A percentile compares a stretch with the other conserved stretches of the same genome.
phyloP scores from a whole-genome alignment of 805 yeast species.

The Sugiyamaella valdiviana region DNA sequence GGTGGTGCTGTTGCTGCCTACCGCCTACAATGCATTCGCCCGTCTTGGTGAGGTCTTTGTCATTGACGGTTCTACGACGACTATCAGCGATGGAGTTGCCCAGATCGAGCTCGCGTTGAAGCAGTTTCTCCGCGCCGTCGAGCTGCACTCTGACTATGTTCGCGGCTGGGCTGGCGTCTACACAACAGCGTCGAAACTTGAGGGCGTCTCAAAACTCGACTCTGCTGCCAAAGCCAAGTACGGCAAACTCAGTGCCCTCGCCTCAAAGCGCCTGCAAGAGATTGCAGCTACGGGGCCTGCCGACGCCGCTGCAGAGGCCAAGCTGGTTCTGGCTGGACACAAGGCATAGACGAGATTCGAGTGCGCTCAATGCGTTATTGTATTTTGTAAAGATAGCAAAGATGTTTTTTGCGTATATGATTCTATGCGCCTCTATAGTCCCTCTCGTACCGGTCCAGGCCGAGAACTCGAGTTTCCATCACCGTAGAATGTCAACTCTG shows the following conservation, averaged over 20 bases:
- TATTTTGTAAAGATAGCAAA: no score
- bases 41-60: conserved; percentile 50
- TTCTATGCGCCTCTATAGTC: no score
- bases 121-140: conserved; percentile 64
- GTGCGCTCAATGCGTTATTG: no score
- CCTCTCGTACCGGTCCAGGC: no score
- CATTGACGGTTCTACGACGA: conserved; percentile 10
- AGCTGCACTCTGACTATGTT: conserved; percentile 60
- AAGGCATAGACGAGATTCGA: not conserved
- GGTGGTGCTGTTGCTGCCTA: conserved; percentile 59
- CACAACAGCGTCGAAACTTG: conserved; percentile 32
- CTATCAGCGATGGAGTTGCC: conserved; percentile 9
- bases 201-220: conserved; percentile 20
- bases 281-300: conserved; percentile 28
- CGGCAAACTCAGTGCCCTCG: conserved; percentile 33
- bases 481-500: no score
- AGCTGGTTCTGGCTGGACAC: conserved; percentile 18
- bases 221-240: conserved; percentile 25
- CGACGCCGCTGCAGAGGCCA: conserved; percentile 38
- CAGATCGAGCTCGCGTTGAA: not conserved
- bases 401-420: no score
- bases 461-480: no score
- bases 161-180: conserved; percentile 72
- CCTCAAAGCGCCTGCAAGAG: conserved; percentile 34
- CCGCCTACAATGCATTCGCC: conserved; percentile 60